Percentiles rank a stretch among this genome's conserved stretches.
Evolutionary conservation across 257 asterid species (phyloP).

Genomic region (Nicotiana tabacum): DNA sequence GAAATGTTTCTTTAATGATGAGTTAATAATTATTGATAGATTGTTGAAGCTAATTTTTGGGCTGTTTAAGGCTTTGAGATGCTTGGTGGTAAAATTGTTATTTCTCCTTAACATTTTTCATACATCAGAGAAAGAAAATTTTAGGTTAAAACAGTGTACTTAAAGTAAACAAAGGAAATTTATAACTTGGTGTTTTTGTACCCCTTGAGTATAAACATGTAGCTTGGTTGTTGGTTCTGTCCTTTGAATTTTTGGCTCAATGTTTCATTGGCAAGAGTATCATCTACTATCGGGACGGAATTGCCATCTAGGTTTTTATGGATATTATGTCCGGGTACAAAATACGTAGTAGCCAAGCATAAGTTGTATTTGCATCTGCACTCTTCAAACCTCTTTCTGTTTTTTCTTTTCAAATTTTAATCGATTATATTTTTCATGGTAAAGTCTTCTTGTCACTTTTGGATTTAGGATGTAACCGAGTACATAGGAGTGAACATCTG

Average conservation of each 20-base stretch:
- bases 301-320: not conserved
- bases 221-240: not conserved
- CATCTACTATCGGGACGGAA: not conserved
- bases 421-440: not conserved
- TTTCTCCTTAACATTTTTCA: not conserved
- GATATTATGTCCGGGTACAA: not conserved
- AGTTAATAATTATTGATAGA: not conserved
- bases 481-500: not conserved
- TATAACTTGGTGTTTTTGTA: not conserved
- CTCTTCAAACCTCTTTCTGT: not conserved
- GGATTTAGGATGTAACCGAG: not conserved
- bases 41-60: not conserved
- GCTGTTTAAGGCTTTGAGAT: not conserved
- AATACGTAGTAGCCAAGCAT: not conserved
- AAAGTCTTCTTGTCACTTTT: not conserved
- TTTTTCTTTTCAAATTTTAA: not conserved
- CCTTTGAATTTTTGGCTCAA: not conserved
- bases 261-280: not conserved
- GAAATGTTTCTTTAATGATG: not conserved
- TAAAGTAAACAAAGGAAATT: not conserved
- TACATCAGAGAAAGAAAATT: not conserved
- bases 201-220: not conserved
- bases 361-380: not conserved
- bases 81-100: not conserved
- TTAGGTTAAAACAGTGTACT: not conserved